Evolutionary conservation across 1,284 basidiomycete species (phyloP).

Genomic region (Irpex rosettiformis): DNA sequence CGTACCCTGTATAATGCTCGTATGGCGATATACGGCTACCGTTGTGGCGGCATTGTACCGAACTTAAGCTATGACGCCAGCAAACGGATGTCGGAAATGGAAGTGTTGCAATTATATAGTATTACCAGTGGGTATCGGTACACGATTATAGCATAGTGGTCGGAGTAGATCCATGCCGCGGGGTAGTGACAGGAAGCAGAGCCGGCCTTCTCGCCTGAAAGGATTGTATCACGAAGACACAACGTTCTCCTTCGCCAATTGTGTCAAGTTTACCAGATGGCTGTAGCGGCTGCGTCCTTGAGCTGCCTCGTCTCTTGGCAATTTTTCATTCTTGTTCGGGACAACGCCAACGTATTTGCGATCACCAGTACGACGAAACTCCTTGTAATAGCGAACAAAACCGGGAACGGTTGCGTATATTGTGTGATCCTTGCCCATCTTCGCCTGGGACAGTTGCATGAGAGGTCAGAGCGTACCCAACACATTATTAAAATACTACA

Average conservation of each 20-base stretch:
- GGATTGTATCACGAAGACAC: background rate
- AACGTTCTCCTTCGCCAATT: slow-evolving; percentile 12
- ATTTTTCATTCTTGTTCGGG: slow-evolving; percentile 70
- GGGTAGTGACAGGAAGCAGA: background rate
- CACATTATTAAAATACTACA: slow-evolving; percentile 23
- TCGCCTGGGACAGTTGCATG: slow-evolving; percentile 53
- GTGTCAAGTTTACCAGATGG: slow-evolving; percentile 60
- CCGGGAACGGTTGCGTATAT: slow-evolving; percentile 87
- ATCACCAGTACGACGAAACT: slow-evolving; percentile 64
- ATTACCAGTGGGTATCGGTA: background rate
- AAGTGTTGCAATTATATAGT: background rate
- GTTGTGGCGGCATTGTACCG: too few species aligned
- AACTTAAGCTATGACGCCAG: too few species aligned
- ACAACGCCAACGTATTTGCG: slow-evolving; percentile 84
- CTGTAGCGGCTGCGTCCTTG: slow-evolving; percentile 78
- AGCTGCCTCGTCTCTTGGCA: slow-evolving; percentile 75
- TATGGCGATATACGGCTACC: too few species aligned
- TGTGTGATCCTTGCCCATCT: slow-evolving; percentile 89
- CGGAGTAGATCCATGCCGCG: background rate
- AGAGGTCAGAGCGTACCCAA: slow-evolving; percentile 12
- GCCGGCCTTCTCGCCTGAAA: background rate
- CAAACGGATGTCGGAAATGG: background rate
- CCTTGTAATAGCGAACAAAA: slow-evolving; percentile 88
- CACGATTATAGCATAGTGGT: background rate
- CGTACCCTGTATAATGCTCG: too few species aligned